These are phyloP conservation scores for Aspergillus sparsus DNA, from an alignment of 495 filamentous ascomycete species.

Conservation along the genomic window DNA sequence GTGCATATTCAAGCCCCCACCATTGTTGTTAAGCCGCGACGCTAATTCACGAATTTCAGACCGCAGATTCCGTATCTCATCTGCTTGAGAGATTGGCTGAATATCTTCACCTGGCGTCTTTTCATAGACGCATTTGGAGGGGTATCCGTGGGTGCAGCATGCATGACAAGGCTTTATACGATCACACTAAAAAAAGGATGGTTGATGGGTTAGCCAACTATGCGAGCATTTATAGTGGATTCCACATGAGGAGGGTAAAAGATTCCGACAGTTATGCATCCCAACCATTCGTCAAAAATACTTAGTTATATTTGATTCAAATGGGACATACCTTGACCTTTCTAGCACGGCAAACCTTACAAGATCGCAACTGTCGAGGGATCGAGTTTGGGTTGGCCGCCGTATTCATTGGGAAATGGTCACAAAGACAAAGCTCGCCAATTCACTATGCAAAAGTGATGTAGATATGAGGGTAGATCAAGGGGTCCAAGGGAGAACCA, in stretches of 20 bases:
- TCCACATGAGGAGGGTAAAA: neutral
- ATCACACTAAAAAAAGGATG: conserved; percentile 37
- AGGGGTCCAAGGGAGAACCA: conserved; percentile 14
- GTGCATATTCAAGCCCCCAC: conserved; percentile 25
- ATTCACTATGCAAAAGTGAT: conserved; percentile 26
- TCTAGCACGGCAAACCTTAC: conserved; percentile 47
- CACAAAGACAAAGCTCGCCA: conserved; percentile 27
- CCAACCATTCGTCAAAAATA: neutral
- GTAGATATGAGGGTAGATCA: conserved; percentile 15
- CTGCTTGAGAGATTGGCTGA: conserved; percentile 43
- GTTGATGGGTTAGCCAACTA: neutral
- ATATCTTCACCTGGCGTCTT: conserved; percentile 38
- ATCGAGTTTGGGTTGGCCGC: conserved; percentile 22
- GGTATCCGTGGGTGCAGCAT: conserved; percentile 50
- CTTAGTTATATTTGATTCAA: conserved; percentile 1
- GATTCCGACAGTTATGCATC: neutral
- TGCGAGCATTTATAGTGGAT: conserved; percentile 11
- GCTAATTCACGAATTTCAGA: conserved; percentile 42
- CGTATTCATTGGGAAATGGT: conserved; percentile 27
- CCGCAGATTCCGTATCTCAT: conserved; percentile 47
- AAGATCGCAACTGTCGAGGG: conserved; percentile 45
- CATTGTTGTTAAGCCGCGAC: conserved; percentile 30
- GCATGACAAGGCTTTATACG: conserved; percentile 50
- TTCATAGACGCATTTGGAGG: conserved; percentile 48
- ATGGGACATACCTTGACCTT: conserved; percentile 47